Base-by-base conservation (phyloP, 2,329 filamentous ascomycete genomes). In the Colletotrichum sp. region DNA sequence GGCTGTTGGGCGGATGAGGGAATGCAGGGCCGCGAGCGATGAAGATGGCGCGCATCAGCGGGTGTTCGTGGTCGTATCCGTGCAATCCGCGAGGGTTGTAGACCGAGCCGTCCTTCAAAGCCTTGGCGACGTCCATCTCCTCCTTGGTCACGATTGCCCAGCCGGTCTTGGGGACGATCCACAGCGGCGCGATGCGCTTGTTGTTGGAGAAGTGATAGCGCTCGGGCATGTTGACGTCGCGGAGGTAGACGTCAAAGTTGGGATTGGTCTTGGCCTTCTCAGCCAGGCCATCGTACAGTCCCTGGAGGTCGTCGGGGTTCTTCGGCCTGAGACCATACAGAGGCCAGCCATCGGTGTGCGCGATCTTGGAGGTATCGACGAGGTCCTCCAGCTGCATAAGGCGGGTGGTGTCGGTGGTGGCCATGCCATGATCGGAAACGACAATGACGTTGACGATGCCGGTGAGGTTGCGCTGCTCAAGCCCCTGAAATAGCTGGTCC, bases 351-450 rank as follows among this genome's bases (percentile, higher is more conserved):
- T 99, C 97, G 30, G 92, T 94, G 82, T 97, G 95, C 74, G 94
- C 93, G 59, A 98, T 92, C 79, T 95, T 90, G 64, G 86, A 87
- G 7, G 94, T 89, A 82, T 98, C 95, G 62, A 98, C 89, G 5
- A 98, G 85, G 81, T 98, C 95, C 77, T 99, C 97, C 4, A 98
- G 88, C 84, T 98, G 97, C 30, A 98, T 90, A 61, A 98, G 87
- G 13, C 97, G 91, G 21, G 92, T 89, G 0, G 90, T 91, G 75
- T 96, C 94, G 0, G 97, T 98, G 0, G 96, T 98, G 2, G 97
- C 97, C 97, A 99, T 99, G 66, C 97, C 97, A 82, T 99, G 97
- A 82, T 99, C 97, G 1, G 96, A 98, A 4, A 99, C 96, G n/a
- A 99, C 90, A 38, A 99, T 92, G 9, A 99, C 90, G 78, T 99